Base-by-base conservation (phyloP, 129 eudicot species). In the Mikania micrantha region DNA sequence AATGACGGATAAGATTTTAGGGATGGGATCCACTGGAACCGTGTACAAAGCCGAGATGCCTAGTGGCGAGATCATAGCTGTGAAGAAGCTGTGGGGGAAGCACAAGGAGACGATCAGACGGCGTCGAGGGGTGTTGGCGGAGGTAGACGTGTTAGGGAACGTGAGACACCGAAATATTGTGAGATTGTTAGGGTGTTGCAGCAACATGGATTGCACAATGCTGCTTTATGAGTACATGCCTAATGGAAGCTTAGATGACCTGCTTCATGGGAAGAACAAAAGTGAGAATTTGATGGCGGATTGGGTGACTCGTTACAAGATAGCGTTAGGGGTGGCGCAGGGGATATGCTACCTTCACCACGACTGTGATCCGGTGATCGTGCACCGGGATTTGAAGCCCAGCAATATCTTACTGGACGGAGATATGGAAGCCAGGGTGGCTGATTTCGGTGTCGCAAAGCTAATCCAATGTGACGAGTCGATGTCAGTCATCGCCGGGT, bases 41-140 rank as follows among this genome's bases (percentile, higher is more conserved):
- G 99, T 94, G 4, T 90, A 94, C 78, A 87, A 87, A 71, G 97
- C 99, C 1, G 95, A 89, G 47, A 87, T 94, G 99, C 95, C 97
- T 31, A 74, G 90, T 60, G 99, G 99, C 69, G 97, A 94, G 85
- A 80, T 78, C 85, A 87, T 94, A 79, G 99, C 99, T 4, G 94
- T 94, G 61, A 94, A 94, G 72, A 90, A 90, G 71, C 78, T 94
- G 1, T 94, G 99, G 99, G 99, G 93, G 22, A 90, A 90, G 73
- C 75, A 87, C 32, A 89, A 94, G 71, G 95, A 87, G 64, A 79
- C 85, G 38, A 71, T 83, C 56, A 64, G 95, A 78, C 81, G 79
- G 57, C 68, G 86, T 32, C 67, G 93, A 56, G 99, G 99, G 12
- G 99, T 87, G 45, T 27, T 94, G 41, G 99, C 99, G 0, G 99